Evolutionary conservation across 495 filamentous ascomycete genomes (phyloP), one percentile per base, ranked within the genome.

Genomic region (Durotheca rogersii): DNA sequence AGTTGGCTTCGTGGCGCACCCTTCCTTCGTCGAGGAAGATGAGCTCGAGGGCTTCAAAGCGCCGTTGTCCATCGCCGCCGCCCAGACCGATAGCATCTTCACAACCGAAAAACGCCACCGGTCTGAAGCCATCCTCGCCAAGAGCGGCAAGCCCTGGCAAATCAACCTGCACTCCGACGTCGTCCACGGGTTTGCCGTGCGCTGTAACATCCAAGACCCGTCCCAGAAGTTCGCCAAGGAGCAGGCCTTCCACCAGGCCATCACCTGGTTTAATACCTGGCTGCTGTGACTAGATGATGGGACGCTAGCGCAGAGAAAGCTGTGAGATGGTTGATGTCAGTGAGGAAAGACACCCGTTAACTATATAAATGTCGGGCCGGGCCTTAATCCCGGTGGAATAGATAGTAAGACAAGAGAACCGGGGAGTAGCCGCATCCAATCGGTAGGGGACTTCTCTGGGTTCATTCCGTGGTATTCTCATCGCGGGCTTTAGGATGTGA

Each of bases 81-180:
- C 74, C 78, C 88, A 91, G 72, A 86, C 79, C 30, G 90, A 96
- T 65, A 3, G 48, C 6, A 89, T 91, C 69, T 95, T 95, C 79
- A 80, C 89, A 1, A 69, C 77, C 18, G 79, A 85, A 58, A 85
- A 86, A 66, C 86, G 90, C 41, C 74, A 79, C 65, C 70, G 67
- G 58, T 72, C 71, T 19, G 78, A 81, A 58, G 67, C 58, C 36
- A 77, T 80, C 42, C 74, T 81, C 42, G 73, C 77, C 56, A 78
- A 87, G 67, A 75, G 72, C 16, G 76, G 75, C 18, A 68, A 81
- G 38, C 82, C 83, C 0, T 95, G 87, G 69, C 88, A 95, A 71
- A 87, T 95, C 65, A 89, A 81, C 67, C 69, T 95, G 35, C 93
- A 79, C 77, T 81, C 83, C 15, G 83, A 82, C 38, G 86, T 93